Evolutionary conservation across 352 stramenopile genomes (phyloP).

Genomic region (Phytophthora boehmeriae): DNA sequence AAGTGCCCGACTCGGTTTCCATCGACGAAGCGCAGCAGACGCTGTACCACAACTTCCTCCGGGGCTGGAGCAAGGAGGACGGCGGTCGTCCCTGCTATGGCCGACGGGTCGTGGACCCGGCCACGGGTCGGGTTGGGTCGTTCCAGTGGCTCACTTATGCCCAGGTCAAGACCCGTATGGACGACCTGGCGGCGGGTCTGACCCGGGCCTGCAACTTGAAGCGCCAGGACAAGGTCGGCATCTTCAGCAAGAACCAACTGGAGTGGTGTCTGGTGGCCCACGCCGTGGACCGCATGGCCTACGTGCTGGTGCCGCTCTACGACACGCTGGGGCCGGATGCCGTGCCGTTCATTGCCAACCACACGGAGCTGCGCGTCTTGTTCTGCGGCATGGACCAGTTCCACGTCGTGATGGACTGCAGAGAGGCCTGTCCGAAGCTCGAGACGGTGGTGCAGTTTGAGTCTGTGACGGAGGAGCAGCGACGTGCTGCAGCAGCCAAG

Average conservation of each 20-base stretch:
- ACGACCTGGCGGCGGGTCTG: slow-evolving; percentile 49
- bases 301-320: slow-evolving; percentile 76
- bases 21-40: slow-evolving; percentile 47
- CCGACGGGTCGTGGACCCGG: slow-evolving; percentile 39
- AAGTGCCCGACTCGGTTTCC: slow-evolving; percentile 29
- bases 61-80: slow-evolving; percentile 29
- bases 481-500: slow-evolving; percentile 24
- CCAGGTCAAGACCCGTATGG: slow-evolving; percentile 45
- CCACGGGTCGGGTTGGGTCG: slow-evolving; percentile 42
- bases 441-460: slow-evolving; percentile 68
- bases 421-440: slow-evolving; percentile 49
- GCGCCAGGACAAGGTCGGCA: slow-evolving; percentile 59
- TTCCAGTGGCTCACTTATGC: slow-evolving; percentile 71
- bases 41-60: slow-evolving; percentile 54
- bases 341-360: slow-evolving; percentile 75
- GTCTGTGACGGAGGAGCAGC: slow-evolving; percentile 40
- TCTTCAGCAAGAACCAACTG: slow-evolving; percentile 75
- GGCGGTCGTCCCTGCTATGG: slow-evolving; percentile 27
- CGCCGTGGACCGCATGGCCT: slow-evolving; percentile 68
- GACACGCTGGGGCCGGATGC: slow-evolving; percentile 78
- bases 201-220: slow-evolving; percentile 32
- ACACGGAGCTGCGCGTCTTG: slow-evolving; percentile 66
- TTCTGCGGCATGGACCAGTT: slow-evolving; percentile 68
- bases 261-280: slow-evolving; percentile 69
- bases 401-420: slow-evolving; percentile 60